phyloP scores from a whole-genome alignment of 495 filamentous ascomycete genomes.

The Trichoderma virens region DNA sequence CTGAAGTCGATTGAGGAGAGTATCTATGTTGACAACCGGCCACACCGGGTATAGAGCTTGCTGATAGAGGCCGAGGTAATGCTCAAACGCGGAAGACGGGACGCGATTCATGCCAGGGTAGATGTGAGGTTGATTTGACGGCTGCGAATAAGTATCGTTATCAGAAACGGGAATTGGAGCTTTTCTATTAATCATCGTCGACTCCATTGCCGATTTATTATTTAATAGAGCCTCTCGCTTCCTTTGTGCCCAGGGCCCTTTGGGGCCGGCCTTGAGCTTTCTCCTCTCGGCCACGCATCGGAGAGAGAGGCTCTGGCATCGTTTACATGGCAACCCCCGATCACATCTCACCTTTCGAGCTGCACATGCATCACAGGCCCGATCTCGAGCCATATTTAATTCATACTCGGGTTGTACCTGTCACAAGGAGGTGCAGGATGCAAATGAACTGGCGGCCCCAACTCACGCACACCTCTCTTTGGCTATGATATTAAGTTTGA shows the following conservation, averaged over 20 bases:
- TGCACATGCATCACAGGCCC: slow-evolving; percentile 1
- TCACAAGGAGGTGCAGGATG: neutral
- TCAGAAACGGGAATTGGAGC: neutral
- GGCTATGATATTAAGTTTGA: neutral
- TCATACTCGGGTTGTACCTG: neutral
- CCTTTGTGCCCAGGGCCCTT: neutral
- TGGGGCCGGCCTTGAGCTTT: neutral
- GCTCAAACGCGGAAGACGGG: neutral
- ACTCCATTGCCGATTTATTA: neutral
- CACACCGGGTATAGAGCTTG: neutral
- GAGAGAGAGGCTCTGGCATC: neutral
- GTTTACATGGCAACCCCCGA: neutral
- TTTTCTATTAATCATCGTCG: neutral
- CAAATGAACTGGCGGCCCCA: neutral
- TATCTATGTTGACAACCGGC: neutral
- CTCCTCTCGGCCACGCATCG: slow-evolving; percentile 1
- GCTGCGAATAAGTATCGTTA: neutral
- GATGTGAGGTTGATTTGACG: neutral
- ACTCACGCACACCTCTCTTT: neutral
- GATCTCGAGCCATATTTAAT: neutral
- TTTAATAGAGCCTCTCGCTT: neutral
- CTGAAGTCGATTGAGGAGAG: neutral
- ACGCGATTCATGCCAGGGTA: neutral
- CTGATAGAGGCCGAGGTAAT: neutral
- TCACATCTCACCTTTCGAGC: neutral